Base-by-base conservation (phyloP, 768 basidiomycete genomes). In the Kwoniella europaea region DNA sequence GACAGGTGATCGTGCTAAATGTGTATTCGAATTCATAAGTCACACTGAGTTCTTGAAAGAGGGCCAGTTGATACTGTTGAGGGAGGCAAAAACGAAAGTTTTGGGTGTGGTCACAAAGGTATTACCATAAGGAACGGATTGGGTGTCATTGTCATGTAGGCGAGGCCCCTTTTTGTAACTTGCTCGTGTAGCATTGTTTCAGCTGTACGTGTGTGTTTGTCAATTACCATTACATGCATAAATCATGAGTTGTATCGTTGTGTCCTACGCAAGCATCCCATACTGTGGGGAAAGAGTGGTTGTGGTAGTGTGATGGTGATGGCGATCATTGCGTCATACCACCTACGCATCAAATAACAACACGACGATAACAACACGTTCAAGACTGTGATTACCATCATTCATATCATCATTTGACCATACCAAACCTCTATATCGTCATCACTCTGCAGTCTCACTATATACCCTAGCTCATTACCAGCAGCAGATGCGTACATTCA, bases 81-180 rank as follows among this genome's bases (percentile, higher is more conserved):
- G 96, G 52, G 97, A 98, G 84, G 96, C 95, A 3, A 94, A 93
- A 86, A 97, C 94, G 0, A 98, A 97, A 87, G 94, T 76, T 29
- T 56, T 80, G 42, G 79, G 79, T 4, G 76, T 80, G 10, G 75
- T 80, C 4, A 80, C 79, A 18, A 69, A 69, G 67, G 73, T 80
- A 4, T 61, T 80, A 62, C 69, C 63, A 15, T 79, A 65, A 74
- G 16, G 35, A n/a, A 13, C 20, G 18, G 10, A 18, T 6, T 7
- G 35, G n/a, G 43, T 13, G 7, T 35, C 16, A 44, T 62, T 0
- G 61, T n/a, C 16, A 24, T 15, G 61, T 4, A 22, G 24, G 10
- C 27, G 24, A 35, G 15, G 4, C 10, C 20, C 20, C 7, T 27
- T 16, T 20, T 15, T 24, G 15, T 58, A 15, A 1, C 6, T 35